Evolutionary conservation across 352 stramenopile species (phyloP).

Genomic region (Elongisporangium undulatum): DNA sequence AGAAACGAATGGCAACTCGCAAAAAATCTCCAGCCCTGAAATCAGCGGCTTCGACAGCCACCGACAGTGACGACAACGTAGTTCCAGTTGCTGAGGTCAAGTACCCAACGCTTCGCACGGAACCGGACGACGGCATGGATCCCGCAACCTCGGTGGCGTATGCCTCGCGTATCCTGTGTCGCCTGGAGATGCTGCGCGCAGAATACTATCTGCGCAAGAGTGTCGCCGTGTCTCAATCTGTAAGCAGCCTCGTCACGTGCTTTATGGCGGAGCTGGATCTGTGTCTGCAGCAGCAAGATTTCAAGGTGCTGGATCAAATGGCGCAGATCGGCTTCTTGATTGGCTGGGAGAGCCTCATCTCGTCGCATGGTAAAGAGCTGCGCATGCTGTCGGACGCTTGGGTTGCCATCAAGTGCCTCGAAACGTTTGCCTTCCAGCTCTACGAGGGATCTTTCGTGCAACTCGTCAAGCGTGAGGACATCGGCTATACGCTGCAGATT

Average conservation of each 20-base stretch:
- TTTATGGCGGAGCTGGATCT: conserved; percentile 79
- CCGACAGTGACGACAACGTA: conserved; percentile 31
- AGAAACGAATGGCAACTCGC: conserved; percentile 29
- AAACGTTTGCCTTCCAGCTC: conserved; percentile 83
- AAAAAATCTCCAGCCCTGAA: conserved; percentile 20
- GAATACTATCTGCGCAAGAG: conserved; percentile 85
- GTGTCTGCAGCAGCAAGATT: conserved; percentile 55
- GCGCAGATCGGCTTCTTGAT: conserved; percentile 83
- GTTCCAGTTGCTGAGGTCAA: conserved; percentile 28
- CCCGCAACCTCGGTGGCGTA: conserved; percentile 49
- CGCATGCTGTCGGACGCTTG: conserved; percentile 93
- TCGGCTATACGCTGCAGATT: conserved; percentile 69
- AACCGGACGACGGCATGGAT: conserved; percentile 53
- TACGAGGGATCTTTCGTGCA: conserved; percentile 45
- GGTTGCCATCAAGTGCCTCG: conserved; percentile 86
- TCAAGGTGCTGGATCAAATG: conserved; percentile 64
- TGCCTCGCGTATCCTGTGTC: conserved; percentile 55
- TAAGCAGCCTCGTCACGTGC: conserved; percentile 75
- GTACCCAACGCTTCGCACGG: conserved; percentile 64
- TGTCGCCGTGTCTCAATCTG: conserved; percentile 77
- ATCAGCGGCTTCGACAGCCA: not conserved
- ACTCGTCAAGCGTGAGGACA: conserved; percentile 54
- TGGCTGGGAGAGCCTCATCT: conserved; percentile 94
- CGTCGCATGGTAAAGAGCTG: conserved; percentile 93
- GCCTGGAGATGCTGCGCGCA: conserved; percentile 65